Evolutionary conservation across 148 eudicot species (phyloP), one percentile per base, ranked within the genome.

Genomic region (Hydrangea macrophylla): DNA sequence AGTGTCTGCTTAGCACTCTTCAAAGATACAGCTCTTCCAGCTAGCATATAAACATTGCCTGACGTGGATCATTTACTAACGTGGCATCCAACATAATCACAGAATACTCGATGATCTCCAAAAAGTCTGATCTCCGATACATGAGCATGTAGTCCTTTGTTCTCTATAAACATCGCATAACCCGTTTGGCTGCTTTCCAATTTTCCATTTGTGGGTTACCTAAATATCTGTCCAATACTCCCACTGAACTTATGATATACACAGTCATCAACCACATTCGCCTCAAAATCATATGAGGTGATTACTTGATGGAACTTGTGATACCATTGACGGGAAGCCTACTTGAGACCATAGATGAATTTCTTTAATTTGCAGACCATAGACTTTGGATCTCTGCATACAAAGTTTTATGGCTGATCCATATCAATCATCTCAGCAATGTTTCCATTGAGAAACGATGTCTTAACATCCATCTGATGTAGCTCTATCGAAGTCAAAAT

Each of bases 261-360:
- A 58, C 35, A 58, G 15, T 58, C 22, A 58, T 58, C 61, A 13
- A 58, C 37, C 1, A 5, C 0, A 30, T 58, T 58, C 12, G 0
- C 36, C 20, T 58, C 23, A 31, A 58, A 58, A 58, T 36, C 22
- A 15, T 1, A 58, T 4, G 37, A 58, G 61, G 22, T 28, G 9
- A 58, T 58, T 1, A 58, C 37, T 58, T 58, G 37, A n/a, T n/a
- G n/a, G n/a, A n/a, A n/a, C n/a, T n/a, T n/a, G n/a, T n/a, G n/a
- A n/a, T n/a, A n/a, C n/a, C 61, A 58, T 58, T 58, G 61, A 27
- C 37, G 22, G 9, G 54, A 42, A 25, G 31, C 17, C 17, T 55
- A 17, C 9, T 48, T 64, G 57, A 64, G 57, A 8, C 68, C 57
- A 64, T 28, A 64, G 37, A 44, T 64, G 23, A 25, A 45, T 64